Conservation (phyloP, 352 stramenopile species). For the Peronospora destructor region DNA sequence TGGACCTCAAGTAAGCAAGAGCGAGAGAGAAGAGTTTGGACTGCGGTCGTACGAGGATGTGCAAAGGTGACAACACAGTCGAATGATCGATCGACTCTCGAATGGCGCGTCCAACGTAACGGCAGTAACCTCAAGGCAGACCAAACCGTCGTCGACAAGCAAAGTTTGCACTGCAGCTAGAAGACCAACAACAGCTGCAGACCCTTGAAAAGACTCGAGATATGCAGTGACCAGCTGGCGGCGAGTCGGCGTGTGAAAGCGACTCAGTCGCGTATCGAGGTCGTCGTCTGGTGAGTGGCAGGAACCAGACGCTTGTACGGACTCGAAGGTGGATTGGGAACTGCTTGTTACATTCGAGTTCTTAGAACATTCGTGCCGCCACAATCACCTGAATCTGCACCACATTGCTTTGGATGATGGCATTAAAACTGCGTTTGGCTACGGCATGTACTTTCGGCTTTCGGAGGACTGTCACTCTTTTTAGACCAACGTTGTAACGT, state of each 20-base stretch:
- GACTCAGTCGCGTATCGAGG: conserved; percentile 11
- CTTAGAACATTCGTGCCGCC: too few relatives aligned
- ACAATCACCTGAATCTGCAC: too few relatives aligned
- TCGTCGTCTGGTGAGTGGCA: conserved; percentile 1
- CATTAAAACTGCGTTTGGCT: too few relatives aligned
- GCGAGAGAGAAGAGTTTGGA: conserved; percentile 1
- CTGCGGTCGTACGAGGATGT: conserved; percentile 5
- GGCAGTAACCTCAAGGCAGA: background rate
- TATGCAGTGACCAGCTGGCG: conserved; percentile 7
- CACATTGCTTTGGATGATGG: too few relatives aligned
- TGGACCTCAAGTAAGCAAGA: background rate
- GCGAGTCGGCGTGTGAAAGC: background rate
- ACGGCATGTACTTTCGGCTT: too few relatives aligned
- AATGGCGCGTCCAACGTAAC: conserved; percentile 20
- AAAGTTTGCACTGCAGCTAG: conserved; percentile 5
- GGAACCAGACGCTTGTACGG: conserved; percentile 4
- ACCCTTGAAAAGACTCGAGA: conserved; percentile 6
- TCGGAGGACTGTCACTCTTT: too few relatives aligned
- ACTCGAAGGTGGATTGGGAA: conserved; percentile 7
- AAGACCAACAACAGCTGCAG: conserved; percentile 9
- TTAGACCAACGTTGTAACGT: too few relatives aligned
- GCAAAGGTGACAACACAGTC: conserved; percentile 1
- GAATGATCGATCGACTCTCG: conserved; percentile 6
- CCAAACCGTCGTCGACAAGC: background rate
- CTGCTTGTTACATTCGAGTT: conserved; percentile 1